Evolutionary conservation across 2,329 filamentous ascomycete species (phyloP).

Genomic region (Diaporthe aspalathi): DNA sequence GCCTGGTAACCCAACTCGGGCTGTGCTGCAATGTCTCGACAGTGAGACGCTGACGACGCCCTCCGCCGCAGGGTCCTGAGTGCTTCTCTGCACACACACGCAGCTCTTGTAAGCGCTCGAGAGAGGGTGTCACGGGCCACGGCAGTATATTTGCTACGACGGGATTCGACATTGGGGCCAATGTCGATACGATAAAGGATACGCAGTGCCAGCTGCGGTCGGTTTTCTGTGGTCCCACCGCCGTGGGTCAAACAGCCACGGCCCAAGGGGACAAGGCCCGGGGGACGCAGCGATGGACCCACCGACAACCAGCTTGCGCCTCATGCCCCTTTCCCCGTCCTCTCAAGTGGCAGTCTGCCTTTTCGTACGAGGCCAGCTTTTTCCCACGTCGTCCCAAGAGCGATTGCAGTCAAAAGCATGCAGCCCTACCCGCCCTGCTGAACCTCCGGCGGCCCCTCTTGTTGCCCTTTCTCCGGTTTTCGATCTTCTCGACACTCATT

Average conservation of each 20-base stretch:
- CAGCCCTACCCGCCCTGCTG: constrained; percentile 34
- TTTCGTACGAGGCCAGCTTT: constrained; percentile 20
- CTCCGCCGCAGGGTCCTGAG: background rate
- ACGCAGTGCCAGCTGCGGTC: constrained; percentile 3
- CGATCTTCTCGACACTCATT: constrained; percentile 24
- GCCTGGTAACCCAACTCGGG: constrained; percentile 19
- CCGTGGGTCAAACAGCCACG: constrained; percentile 33
- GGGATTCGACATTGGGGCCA: background rate
- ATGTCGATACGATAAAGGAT: constrained; percentile 7
- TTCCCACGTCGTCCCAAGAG: constrained; percentile 11
- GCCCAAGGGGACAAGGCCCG: constrained; percentile 21
- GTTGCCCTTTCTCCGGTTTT: constrained; percentile 23
- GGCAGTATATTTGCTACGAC: background rate
- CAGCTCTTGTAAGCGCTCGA: background rate
- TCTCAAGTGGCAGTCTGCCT: too few species aligned
- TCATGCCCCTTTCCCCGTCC: constrained; percentile 28
- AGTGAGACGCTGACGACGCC: background rate
- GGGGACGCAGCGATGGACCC: constrained; percentile 24
- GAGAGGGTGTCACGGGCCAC: background rate
- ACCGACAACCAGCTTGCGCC: constrained; percentile 35
- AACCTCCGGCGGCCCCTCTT: constrained; percentile 29
- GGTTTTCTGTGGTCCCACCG: constrained; percentile 28
- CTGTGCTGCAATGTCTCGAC: background rate
- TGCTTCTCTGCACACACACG: constrained; percentile 1
- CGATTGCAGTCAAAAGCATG: constrained; percentile 22